Conservation (phyloP, 129 eudicot species). For the Lonicera japonica region DNA sequence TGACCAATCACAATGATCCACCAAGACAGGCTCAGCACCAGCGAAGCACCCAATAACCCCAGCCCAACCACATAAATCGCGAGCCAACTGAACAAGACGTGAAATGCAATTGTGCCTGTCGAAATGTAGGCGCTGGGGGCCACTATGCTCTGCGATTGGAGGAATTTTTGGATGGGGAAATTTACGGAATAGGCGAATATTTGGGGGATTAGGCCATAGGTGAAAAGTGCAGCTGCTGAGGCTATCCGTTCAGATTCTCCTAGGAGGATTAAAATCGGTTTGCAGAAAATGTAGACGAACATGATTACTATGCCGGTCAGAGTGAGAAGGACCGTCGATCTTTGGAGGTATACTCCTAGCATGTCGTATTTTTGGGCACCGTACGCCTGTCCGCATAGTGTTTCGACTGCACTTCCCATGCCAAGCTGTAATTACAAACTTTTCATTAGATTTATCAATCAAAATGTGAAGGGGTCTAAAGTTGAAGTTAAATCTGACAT, state of each 20-base stretch:
- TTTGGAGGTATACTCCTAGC: constrained; percentile 8
- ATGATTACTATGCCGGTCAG: constrained; percentile 10
- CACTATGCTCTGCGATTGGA: constrained; percentile 32
- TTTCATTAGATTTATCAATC: no score
- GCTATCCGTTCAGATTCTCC: constrained; percentile 19
- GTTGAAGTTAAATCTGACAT: no score
- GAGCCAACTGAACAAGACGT: constrained; percentile 14
- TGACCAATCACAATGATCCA: constrained; percentile 23
- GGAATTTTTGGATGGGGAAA: constrained; percentile 30
- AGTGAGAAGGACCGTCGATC: constrained; percentile 17
- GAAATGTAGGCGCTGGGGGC: constrained; percentile 24
- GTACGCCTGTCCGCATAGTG: constrained; percentile 16
- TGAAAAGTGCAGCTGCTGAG: constrained; percentile 20
- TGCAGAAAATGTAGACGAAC: constrained; percentile 13
- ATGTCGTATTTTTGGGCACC: constrained; percentile 13
- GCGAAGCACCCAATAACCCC: constrained; percentile 18
- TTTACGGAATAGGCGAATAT: constrained; percentile 33
- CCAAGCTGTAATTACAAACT: constrained; percentile 11
- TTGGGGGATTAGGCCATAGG: constrained; percentile 33
- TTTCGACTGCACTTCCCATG: constrained; percentile 20
- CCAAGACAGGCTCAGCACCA: constrained; percentile 30
- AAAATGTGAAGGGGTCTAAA: no score
- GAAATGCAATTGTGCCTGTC: constrained; percentile 2
- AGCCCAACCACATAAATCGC: constrained; percentile 6
- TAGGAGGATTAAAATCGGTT: constrained; percentile 19